Evolutionary conservation across 2,329 filamentous ascomycete species (phyloP), one percentile per base, ranked within the genome.

Genomic region (Blastomyces gilchristii): DNA sequence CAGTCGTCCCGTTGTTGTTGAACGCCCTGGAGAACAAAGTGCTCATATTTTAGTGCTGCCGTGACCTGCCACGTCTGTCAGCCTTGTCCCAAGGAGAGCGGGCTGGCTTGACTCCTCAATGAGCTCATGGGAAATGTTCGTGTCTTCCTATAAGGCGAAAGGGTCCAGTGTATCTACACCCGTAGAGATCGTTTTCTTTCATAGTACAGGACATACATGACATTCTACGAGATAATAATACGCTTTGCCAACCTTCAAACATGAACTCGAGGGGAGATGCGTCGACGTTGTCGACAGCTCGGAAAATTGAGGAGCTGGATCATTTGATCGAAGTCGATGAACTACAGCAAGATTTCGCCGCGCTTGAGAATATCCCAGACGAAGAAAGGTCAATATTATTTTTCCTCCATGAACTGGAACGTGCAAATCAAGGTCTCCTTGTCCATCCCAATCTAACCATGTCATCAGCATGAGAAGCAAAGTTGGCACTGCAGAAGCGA

Each of bases 21-120:
- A 28, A n/a, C 43, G 43, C 28, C 37, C 4, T 25, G 7, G 34
- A 43, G 22, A n/a, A 34, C 3, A 34, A 34, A 6, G 41, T 58
- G 14, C 34, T 25, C 54, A 16, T 39, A 39, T 16, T 56, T 56
- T 56, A 56, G 53, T 34, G 31, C 31, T 16, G 54, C 54, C 3
- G 37, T 28, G 18, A 14, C 54, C 37, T 43, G 43, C 58, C 41
- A 47, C 58, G 58, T 59, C 58, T 47, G 58, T 59, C 58, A 59
- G 58, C 58, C 58, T 59, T 37, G 22, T 7, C 25, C 45, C 22
- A 34, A 22, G 16, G n/a, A 58, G 9, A 28, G 37, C 18, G 22
- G 39, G 54, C n/a, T 12, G 1, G 37, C 37, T 58, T 14, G 4
- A 14, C 37, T 37, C 34, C 54, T 58, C 37, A 11, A 39, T 16